These are phyloP conservation scores for Mortierella antarctica DNA, from an alignment of 192 early-diverging fungal species.

Conservation along the genomic window DNA sequence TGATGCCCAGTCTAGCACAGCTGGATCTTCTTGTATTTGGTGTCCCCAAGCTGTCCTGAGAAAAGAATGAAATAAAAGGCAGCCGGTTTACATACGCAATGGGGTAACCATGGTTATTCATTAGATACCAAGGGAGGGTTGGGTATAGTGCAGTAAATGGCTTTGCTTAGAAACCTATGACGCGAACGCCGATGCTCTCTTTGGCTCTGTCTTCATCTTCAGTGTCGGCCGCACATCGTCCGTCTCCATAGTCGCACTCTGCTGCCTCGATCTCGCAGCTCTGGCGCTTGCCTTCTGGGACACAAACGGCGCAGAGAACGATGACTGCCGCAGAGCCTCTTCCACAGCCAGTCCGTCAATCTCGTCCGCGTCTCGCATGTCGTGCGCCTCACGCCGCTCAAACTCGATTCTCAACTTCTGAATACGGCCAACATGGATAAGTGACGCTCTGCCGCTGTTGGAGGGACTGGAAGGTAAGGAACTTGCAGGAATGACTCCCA, in stretches of 20 bases:
- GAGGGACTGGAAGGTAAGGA: background rate
- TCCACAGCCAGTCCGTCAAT: slow-evolving; percentile 41
- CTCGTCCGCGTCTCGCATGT: slow-evolving; percentile 39
- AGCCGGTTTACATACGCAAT: no score
- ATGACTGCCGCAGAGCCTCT: slow-evolving; percentile 11
- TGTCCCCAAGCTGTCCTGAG: slow-evolving; percentile 2
- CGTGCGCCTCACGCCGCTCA: slow-evolving; percentile 35
- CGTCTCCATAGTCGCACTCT: background rate
- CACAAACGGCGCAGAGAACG: slow-evolving; percentile 27
- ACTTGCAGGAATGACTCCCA: slow-evolving; percentile 21
- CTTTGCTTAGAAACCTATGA: no score
- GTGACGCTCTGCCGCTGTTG: background rate
- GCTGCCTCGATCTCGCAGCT: slow-evolving; percentile 1
- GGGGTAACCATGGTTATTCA: no score
- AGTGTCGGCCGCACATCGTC: background rate
- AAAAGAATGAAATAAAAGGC: background rate
- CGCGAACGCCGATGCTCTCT: background rate
- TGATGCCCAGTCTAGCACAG: slow-evolving; percentile 35
- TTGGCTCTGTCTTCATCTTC: slow-evolving; percentile 12
- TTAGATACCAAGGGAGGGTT: no score
- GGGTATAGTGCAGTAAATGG: no score
- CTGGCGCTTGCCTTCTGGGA: background rate
- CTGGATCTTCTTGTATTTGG: slow-evolving; percentile 46
- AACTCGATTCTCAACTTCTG: slow-evolving; percentile 35
- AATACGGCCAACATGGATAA: slow-evolving; percentile 20